Percentiles rank a stretch among this genome's conserved stretches.
Evolutionary conservation across 768 basidiomycete species (phyloP).

Genomic region (Multifurca ochricompacta): DNA sequence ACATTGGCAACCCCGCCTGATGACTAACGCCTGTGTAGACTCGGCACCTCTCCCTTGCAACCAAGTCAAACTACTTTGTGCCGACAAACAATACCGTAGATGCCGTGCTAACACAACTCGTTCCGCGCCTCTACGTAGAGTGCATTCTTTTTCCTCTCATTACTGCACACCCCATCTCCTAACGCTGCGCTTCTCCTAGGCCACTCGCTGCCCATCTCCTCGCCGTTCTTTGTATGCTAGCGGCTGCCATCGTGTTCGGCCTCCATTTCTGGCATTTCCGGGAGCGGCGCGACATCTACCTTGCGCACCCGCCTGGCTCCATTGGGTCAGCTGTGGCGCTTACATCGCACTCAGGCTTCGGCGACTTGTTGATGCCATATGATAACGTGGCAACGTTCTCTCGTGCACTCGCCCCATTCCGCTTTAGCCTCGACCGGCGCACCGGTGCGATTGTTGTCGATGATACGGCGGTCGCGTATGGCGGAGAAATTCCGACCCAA

Average conservation of each 20-base stretch:
- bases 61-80: constrained; percentile 55
- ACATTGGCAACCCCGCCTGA: background rate
- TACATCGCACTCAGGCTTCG: constrained; percentile 20
- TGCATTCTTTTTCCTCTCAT: constrained; percentile 29
- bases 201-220: constrained; percentile 46
- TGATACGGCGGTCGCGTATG: background rate
- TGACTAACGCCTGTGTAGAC: constrained; percentile 32
- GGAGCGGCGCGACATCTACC: constrained; percentile 8
- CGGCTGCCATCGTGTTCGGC: constrained; percentile 40
- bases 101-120: constrained; percentile 34
- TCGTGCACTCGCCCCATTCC: constrained; percentile 10
- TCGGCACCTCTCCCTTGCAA: constrained; percentile 48
- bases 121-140: constrained; percentile 52
- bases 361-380: constrained; percentile 16
- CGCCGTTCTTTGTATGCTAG: constrained; percentile 38
- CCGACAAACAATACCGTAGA: constrained; percentile 31
- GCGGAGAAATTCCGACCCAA: background rate
- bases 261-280: constrained; percentile 38
- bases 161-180: background rate
- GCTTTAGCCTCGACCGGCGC: constrained; percentile 19
- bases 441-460: constrained; percentile 21
- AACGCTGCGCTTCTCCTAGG: constrained; percentile 29
- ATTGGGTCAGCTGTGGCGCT: constrained; percentile 10
- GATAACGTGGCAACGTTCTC: background rate
- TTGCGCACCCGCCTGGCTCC: constrained; percentile 13